These are phyloP conservation scores for Obba rivulosa DNA, from an alignment of 768 basidiomycete species.

Conservation along the genomic window DNA sequence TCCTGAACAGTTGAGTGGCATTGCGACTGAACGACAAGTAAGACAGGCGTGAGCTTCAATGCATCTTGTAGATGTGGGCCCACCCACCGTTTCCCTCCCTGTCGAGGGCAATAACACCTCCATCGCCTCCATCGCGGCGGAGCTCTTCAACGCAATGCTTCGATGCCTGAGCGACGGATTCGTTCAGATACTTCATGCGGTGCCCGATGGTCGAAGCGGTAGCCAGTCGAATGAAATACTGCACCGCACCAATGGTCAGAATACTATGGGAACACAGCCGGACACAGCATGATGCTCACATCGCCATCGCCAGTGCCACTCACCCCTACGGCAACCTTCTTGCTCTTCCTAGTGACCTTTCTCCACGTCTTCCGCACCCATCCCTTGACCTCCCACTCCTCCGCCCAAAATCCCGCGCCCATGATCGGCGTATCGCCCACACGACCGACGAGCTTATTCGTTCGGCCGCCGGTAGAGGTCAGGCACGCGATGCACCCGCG, in stretches of 20 bases:
- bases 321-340: constrained; percentile 54
- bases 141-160: constrained; percentile 54
- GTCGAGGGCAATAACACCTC: constrained; percentile 76
- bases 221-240: constrained; percentile 76
- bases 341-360: constrained; percentile 29
- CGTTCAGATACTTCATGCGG: constrained; percentile 55
- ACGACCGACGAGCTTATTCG: constrained; percentile 79
- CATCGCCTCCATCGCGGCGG: constrained; percentile 51
- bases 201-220: constrained; percentile 63
- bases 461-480: constrained; percentile 79
- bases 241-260: neutral
- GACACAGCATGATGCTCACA: constrained; percentile 34
- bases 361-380: constrained; percentile 35
- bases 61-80: neutral
- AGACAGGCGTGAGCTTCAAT: too few species aligned
- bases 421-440: constrained; percentile 80
- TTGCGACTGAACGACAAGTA: too few species aligned
- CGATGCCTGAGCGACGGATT: constrained; percentile 54
- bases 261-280: neutral
- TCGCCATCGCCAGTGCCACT: constrained; percentile 86
- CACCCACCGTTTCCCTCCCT: constrained; percentile 57
- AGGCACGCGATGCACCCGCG: constrained; percentile 66
- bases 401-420: constrained; percentile 82
- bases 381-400: constrained; percentile 53
- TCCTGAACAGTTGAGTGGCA: constrained; percentile 70